phyloP scores from a whole-genome alignment of 176 grass and related monocot species.

The Bromus sterilis region DNA sequence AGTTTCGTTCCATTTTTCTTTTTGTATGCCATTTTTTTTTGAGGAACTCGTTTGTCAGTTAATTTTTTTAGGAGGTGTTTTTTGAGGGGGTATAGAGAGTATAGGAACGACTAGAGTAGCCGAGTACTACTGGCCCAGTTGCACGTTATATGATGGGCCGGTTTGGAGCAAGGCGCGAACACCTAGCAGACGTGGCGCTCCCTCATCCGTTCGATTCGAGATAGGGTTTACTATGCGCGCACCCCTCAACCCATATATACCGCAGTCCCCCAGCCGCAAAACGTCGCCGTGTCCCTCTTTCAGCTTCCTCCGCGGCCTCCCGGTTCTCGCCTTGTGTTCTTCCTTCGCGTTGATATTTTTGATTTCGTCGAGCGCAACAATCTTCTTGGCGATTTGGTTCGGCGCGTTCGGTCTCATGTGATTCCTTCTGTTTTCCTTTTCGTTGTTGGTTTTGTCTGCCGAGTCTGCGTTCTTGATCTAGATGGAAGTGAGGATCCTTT shows the following conservation, averaged over 20 bases:
- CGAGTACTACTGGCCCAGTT: too few relatives aligned
- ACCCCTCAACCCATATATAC: neutral
- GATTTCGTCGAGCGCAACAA: neutral
- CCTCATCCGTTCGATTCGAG: neutral
- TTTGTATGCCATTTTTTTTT: too few relatives aligned
- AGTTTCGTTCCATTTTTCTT: too few relatives aligned
- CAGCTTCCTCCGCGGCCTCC: too few relatives aligned
- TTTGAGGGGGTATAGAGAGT: too few relatives aligned
- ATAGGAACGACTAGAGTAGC: too few relatives aligned
- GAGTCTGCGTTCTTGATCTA: neutral
- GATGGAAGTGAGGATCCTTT: conserved; percentile 54
- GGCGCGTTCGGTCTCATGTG: too few relatives aligned
- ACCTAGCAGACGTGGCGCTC: neutral
- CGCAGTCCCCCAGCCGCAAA: neutral
- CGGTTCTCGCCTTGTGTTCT: neutral
- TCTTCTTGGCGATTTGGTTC: neutral
- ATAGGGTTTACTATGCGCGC: neutral
- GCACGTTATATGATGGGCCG: neutral
- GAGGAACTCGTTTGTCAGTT: too few relatives aligned
- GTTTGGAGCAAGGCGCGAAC: neutral
- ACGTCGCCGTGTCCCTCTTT: too few relatives aligned
- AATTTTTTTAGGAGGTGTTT: too few relatives aligned
- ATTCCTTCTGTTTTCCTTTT: neutral
- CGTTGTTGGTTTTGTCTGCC: neutral
- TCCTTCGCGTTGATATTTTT: neutral